Percentiles rank a stretch among this genome's conserved stretches.
These are phyloP conservation scores for Mediolabrus comicus DNA, from an alignment of 108 stramenopile genomes.

Conservation along the genomic window DNA sequence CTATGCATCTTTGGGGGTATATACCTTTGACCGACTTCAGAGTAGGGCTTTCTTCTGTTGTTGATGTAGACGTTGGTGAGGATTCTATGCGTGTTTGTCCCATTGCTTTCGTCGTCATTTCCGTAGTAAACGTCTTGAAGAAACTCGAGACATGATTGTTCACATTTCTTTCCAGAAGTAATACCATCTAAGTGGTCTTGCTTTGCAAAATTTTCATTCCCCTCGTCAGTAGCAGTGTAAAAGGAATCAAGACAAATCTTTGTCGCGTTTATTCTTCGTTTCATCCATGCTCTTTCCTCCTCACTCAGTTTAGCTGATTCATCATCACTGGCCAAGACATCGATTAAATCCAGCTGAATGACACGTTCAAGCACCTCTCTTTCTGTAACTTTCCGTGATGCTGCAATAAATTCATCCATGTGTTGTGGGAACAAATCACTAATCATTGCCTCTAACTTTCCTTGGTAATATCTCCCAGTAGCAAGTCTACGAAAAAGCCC, in stretches of 20 bases:
- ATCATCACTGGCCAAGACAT: neutral
- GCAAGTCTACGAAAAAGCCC: constrained; percentile 2
- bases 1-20: constrained; percentile 1
- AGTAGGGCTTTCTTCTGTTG: constrained; percentile 1
- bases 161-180: constrained; percentile 12
- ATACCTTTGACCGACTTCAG: neutral
- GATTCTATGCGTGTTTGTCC: neutral
- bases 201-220: neutral
- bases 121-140: neutral
- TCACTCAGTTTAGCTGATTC: neutral
- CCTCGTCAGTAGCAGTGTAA: constrained; percentile 1
- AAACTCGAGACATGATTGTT: constrained; percentile 19
- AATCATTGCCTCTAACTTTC: constrained; percentile 12
- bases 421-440: constrained; percentile 18
- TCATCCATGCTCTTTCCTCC: neutral
- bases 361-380: constrained; percentile 22
- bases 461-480: constrained; percentile 21
- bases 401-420: constrained; percentile 4
- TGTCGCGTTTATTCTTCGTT: constrained; percentile 21
- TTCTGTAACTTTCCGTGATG: constrained; percentile 12
- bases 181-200: neutral
- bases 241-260: constrained; percentile 16
- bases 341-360: constrained; percentile 16
- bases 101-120: neutral
- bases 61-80: constrained; percentile 28